Evolutionary conservation across 768 basidiomycete species (phyloP).

Genomic region (Amanita fuliginea): DNA sequence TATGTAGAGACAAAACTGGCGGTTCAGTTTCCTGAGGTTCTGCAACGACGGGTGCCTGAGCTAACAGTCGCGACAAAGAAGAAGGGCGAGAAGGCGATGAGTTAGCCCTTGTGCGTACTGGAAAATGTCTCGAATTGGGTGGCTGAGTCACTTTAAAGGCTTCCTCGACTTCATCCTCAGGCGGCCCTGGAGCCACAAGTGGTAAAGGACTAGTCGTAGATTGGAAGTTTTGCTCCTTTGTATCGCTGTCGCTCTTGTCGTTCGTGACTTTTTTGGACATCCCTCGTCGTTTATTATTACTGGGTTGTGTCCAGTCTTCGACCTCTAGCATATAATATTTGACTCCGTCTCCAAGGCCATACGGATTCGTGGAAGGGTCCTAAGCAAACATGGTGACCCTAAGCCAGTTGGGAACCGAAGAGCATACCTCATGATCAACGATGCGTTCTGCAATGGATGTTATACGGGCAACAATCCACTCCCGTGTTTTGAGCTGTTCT

Average conservation of each 20-base stretch:
- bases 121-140: conserved; percentile 60
- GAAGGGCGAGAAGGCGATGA: conserved; percentile 66
- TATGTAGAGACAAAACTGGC: not conserved
- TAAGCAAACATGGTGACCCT: conserved; percentile 17
- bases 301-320: conserved; percentile 84
- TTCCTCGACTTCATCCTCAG: conserved; percentile 64
- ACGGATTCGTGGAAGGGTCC: conserved; percentile 84
- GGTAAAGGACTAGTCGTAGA: conserved; percentile 22
- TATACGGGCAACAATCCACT: conserved; percentile 94
- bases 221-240: conserved; percentile 22
- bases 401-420: not conserved
- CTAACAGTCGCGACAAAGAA: conserved; percentile 68
- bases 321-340: conserved; percentile 93
- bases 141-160: conserved; percentile 54
- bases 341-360: conserved; percentile 75
- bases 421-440: conserved; percentile 63
- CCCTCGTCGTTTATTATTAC: conserved; percentile 49
- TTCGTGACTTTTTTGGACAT: conserved; percentile 39
- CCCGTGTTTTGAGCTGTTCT: conserved; percentile 81
- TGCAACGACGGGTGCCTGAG: conserved; percentile 49
- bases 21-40: conserved; percentile 19
- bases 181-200: conserved; percentile 45
- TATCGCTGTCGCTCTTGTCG: conserved; percentile 20
- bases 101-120: conserved; percentile 48
- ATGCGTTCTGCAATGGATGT: conserved; percentile 80